phyloP scores from a whole-genome alignment of 352 stramenopile species.

The Saprolegnia parasitica region DNA sequence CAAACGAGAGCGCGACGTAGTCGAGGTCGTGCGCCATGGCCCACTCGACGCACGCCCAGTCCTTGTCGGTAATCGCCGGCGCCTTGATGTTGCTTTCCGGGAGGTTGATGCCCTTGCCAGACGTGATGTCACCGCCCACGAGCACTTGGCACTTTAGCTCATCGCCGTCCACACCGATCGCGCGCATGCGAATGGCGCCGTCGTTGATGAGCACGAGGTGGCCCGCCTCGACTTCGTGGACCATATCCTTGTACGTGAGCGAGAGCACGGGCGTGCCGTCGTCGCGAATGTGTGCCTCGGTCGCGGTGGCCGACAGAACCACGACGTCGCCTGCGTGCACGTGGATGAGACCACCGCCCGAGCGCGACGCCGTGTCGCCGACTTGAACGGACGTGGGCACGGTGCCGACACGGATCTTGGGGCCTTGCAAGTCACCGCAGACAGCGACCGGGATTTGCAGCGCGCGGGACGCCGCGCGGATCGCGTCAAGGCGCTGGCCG shows the following conservation, averaged over 20 bases:
- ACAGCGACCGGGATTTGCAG: conserved; percentile 6
- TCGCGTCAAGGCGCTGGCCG: conserved; percentile 1
- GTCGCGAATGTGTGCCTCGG: background rate
- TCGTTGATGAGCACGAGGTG: conserved; percentile 29
- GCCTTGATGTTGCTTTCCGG: conserved; percentile 24
- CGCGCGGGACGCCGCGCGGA: background rate
- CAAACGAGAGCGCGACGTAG: conserved; percentile 27
- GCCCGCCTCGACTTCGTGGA: conserved; percentile 21
- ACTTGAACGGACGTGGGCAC: conserved; percentile 5
- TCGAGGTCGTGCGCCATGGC: conserved; percentile 17
- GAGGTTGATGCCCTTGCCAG: conserved; percentile 27
- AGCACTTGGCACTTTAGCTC: conserved; percentile 10
- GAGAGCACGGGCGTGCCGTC: conserved; percentile 4
- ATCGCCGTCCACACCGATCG: background rate
- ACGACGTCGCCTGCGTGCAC: conserved; percentile 14
- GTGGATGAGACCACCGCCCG: conserved; percentile 10
- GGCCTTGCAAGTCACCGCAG: conserved; percentile 16
- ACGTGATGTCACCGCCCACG: conserved; percentile 19
- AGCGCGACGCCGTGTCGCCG: background rate
- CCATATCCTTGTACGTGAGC: conserved; percentile 24
- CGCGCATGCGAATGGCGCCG: conserved; percentile 23
- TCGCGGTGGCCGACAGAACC: conserved; percentile 6
- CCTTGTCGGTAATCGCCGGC: conserved; percentile 25
- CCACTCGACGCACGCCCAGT: conserved; percentile 28
- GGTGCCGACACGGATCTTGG: conserved; percentile 26